Percentiles rank a stretch among this genome's conserved stretches.
Evolutionary conservation across 169 alveolate species (phyloP).

Genomic region (Plasmodium gaboni): DNA sequence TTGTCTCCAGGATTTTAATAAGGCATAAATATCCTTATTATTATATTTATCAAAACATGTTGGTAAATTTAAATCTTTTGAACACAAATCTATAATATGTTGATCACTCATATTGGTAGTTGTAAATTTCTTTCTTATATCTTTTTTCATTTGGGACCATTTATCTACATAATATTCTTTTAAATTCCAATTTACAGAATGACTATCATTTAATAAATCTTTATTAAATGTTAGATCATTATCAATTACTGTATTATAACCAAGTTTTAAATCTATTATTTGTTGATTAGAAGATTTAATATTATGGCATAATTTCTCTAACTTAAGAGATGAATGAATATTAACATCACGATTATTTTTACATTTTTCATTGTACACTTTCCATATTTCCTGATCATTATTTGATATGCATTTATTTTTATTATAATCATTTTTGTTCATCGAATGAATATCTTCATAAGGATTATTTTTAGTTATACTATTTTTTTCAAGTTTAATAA

Average conservation of each 20-base stretch:
- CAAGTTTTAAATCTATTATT: constrained; percentile 61
- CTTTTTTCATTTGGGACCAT: constrained; percentile 68
- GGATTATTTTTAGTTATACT: background rate
- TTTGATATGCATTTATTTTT: background rate
- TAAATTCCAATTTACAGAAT: constrained; percentile 11
- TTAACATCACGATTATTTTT: background rate
- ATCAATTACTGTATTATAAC: constrained; percentile 49
- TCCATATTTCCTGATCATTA: constrained; percentile 8
- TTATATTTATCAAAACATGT: constrained; percentile 28
- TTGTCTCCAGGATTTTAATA: constrained; percentile 71
- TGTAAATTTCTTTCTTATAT: constrained; percentile 15
- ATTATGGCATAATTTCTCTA: constrained; percentile 27
- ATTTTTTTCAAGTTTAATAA: background rate
- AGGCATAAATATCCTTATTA: constrained; percentile 41
- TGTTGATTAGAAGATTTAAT: constrained; percentile 20
- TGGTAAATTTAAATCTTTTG: constrained; percentile 49
- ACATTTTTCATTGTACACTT: background rate
- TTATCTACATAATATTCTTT: constrained; percentile 48
- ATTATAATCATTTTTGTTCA: background rate
- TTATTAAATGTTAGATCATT: constrained; percentile 36
- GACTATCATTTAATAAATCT: constrained; percentile 23
- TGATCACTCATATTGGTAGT: constrained; percentile 27
- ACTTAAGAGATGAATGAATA: constrained; percentile 19
- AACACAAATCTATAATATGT: constrained; percentile 24
- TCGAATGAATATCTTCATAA: background rate